phyloP scores from a whole-genome alignment of 2,329 filamentous ascomycete genomes.

The Penicillium sp. region DNA sequence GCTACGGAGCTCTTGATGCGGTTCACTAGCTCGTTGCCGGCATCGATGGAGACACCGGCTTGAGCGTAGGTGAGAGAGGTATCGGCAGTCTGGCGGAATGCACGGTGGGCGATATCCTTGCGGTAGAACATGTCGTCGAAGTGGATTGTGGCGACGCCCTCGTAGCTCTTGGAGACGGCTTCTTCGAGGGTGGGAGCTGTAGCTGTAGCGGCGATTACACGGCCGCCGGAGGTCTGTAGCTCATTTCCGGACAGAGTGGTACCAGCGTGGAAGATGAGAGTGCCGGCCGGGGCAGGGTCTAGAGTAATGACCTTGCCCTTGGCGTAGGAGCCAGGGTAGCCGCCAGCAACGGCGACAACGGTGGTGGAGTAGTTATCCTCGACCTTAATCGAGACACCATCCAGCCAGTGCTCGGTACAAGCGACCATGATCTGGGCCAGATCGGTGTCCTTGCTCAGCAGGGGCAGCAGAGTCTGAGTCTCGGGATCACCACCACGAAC shows the following conservation, averaged over 20 bases:
- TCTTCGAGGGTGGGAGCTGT: constrained; percentile 75
- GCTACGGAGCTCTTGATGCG: constrained; percentile 90
- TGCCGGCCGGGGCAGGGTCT: constrained; percentile 59
- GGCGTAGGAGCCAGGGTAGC: constrained; percentile 84
- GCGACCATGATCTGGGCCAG: constrained; percentile 87
- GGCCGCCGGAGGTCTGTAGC: constrained; percentile 79
- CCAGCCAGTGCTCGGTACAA: constrained; percentile 75
- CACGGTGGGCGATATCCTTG: constrained; percentile 85
- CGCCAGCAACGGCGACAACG: constrained; percentile 89
- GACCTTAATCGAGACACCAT: constrained; percentile 69
- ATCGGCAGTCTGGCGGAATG: constrained; percentile 44
- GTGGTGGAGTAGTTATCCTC: constrained; percentile 78
- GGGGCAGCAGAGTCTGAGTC: constrained; percentile 80
- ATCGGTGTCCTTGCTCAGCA: constrained; percentile 78
- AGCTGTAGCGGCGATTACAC: constrained; percentile 92
- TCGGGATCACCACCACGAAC: constrained; percentile 92
- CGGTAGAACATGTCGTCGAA: constrained; percentile 92
- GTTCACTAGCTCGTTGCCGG: constrained; percentile 89
- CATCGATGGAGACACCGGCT: constrained; percentile 91
- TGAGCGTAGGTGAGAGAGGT: constrained; percentile 80
- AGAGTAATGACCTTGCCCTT: constrained; percentile 72
- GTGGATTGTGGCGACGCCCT: constrained; percentile 75
- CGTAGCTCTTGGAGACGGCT: constrained; percentile 86
- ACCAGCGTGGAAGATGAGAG: constrained; percentile 90
- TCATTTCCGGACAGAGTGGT: constrained; percentile 68